Percentiles rank a stretch among this genome's conserved stretches.
phyloP scores from a whole-genome alignment of 306 rosid genomes.

The Medicago lupulina region DNA sequence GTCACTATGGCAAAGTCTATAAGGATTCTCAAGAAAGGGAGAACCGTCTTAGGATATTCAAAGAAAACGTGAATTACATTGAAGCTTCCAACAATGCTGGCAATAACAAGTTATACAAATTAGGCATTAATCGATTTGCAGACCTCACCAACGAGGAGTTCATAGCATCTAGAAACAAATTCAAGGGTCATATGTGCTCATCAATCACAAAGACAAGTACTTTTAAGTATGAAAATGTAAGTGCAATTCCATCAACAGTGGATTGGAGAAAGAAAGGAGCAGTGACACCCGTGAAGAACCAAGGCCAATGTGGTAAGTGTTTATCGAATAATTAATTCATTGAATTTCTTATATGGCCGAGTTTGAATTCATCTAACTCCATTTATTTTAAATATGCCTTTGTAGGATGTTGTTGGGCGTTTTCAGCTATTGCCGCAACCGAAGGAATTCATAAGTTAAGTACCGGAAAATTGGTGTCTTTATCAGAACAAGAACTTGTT shows the following conservation, averaged over 20 bases:
- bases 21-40: constrained; percentile 29
- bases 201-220: constrained; percentile 17
- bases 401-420: constrained; percentile 35
- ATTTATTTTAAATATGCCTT: background rate
- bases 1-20: constrained; percentile 34
- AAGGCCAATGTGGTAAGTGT: constrained; percentile 53
- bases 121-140: constrained; percentile 44
- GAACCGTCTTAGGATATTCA: constrained; percentile 37
- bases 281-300: constrained; percentile 54
- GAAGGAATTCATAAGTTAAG: constrained; percentile 2
- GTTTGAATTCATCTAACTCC: background rate
- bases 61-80: constrained; percentile 42
- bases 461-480: constrained; percentile 11
- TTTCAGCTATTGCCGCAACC: background rate
- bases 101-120: constrained; percentile 43
- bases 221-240: constrained; percentile 48
- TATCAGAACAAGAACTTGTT: constrained; percentile 44
- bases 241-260: constrained; percentile 24
- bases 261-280: constrained; percentile 56
- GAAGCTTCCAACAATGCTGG: constrained; percentile 42
- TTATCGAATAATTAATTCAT: too few relatives aligned
- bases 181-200: constrained; percentile 51
- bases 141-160: constrained; percentile 60
- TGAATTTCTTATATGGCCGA: background rate
- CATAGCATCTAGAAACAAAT: constrained; percentile 42